Evolutionary conservation across 1,284 basidiomycete species (phyloP).

Genomic region (Fomitopsis palustris): DNA sequence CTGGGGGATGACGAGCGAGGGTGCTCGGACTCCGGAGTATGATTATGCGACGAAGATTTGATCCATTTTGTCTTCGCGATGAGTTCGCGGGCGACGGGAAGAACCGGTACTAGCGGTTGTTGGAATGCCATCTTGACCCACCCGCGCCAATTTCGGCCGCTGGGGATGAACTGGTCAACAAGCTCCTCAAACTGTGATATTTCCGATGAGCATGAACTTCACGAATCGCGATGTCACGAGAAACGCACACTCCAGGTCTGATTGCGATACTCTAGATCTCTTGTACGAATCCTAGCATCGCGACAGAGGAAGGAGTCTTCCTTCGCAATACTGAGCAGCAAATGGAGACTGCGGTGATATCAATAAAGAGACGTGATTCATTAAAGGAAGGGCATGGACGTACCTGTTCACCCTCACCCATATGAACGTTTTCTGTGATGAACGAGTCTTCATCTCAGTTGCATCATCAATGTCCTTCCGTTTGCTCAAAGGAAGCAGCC

Average conservation of each 20-base stretch:
- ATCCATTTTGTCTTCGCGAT: conserved; percentile 74
- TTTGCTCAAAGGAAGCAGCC: not conserved
- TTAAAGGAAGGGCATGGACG: conserved; percentile 20
- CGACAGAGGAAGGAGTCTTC: conserved; percentile 70
- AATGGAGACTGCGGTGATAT: conserved; percentile 45
- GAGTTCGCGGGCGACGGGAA: conserved; percentile 71
- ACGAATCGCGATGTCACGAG: conserved; percentile 1
- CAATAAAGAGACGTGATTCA: not conserved
- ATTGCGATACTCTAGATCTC: conserved; percentile 79
- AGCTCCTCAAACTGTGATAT: conserved; percentile 71
- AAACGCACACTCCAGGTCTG: conserved; percentile 82
- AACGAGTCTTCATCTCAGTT: conserved; percentile 73
- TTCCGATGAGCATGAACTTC: conserved; percentile 1
- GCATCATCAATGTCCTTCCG: conserved; percentile 44
- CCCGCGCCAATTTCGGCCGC: conserved; percentile 70
- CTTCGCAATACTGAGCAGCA: conserved; percentile 68
- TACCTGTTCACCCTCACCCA: conserved; percentile 76
- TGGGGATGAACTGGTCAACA: conserved; percentile 77
- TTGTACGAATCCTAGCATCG: conserved; percentile 69
- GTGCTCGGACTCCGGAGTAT: conserved; percentile 11
- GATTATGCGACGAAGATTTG: conserved; percentile 20
- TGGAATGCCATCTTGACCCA: conserved; percentile 83
- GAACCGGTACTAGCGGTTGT: conserved; percentile 67
- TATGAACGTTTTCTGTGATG: conserved; percentile 82
- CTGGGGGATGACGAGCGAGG: conserved; percentile 16